phyloP scores from a whole-genome alignment of 2,329 filamentous ascomycete genomes.

The Exophiala xenobiotica region DNA sequence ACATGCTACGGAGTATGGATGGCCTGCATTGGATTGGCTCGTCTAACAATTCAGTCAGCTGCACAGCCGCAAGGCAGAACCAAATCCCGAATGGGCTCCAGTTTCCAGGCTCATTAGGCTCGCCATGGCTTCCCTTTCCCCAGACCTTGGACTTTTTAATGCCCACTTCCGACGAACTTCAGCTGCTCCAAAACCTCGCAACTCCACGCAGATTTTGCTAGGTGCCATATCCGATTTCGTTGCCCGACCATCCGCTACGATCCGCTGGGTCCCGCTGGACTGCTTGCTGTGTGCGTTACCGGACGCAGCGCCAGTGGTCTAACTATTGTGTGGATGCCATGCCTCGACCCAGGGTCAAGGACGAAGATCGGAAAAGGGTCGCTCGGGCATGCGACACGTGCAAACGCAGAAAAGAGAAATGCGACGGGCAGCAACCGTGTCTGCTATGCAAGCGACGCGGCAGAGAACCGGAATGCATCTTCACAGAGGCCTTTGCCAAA shows the following conservation, averaged over 20 bases:
- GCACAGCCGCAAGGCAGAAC: too few species aligned
- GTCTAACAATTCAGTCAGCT: too few species aligned
- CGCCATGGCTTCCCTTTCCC: background rate
- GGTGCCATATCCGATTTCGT: slow-evolving; percentile 27
- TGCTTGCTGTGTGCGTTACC: background rate
- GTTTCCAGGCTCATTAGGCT: background rate
- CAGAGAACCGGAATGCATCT: slow-evolving; percentile 43
- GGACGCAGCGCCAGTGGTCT: background rate
- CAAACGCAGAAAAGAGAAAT: slow-evolving; percentile 51
- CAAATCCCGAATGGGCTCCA: background rate
- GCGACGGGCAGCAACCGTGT: slow-evolving; percentile 52
- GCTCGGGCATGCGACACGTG: slow-evolving; percentile 31
- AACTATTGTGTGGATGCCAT: slow-evolving; percentile 16
- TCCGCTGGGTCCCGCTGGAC: slow-evolving; percentile 1
- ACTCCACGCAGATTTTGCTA: slow-evolving; percentile 6
- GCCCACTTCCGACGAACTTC: slow-evolving; percentile 23
- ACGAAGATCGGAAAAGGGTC: slow-evolving; percentile 31
- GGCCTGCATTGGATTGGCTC: too few species aligned
- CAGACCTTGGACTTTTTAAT: slow-evolving; percentile 2
- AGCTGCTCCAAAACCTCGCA: slow-evolving; percentile 5
- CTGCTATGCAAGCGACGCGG: slow-evolving; percentile 49
- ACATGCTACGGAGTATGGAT: too few species aligned
- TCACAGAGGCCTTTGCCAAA: slow-evolving; percentile 34
- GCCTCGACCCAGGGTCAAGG: slow-evolving; percentile 32
- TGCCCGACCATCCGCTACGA: background rate